Evolutionary conservation across 2,329 filamentous ascomycete genomes (phyloP).

Genomic region (Pseudophaeomoniella oleicola): DNA sequence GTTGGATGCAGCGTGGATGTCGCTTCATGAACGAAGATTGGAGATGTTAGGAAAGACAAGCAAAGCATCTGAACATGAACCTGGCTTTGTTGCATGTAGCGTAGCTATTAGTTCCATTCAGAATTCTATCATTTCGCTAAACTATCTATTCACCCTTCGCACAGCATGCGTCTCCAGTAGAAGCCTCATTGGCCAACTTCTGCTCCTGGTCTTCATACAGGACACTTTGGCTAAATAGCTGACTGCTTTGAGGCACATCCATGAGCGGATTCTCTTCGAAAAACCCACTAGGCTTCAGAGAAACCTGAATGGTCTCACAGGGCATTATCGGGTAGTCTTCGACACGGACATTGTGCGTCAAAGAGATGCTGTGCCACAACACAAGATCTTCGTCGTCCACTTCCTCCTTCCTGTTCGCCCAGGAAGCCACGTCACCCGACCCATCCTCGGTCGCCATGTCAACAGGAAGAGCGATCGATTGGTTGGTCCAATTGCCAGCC

Average conservation of each 20-base stretch:
- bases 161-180: conserved; percentile 1
- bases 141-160: no score
- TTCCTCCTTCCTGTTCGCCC: conserved; percentile 16
- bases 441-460: neutral
- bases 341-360: conserved; percentile 30
- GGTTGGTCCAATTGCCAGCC: conserved; percentile 40
- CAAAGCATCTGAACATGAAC: no score
- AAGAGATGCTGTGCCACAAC: conserved; percentile 28
- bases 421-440: neutral
- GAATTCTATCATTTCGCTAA: no score
- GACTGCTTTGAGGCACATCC: conserved; percentile 24
- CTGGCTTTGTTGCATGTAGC: no score
- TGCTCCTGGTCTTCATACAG: conserved; percentile 9
- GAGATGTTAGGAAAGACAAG: no score
- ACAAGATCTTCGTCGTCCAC: conserved; percentile 28
- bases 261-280: conserved; percentile 33
- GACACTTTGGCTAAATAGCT: conserved; percentile 17
- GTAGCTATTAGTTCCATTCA: no score
- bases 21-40: no score
- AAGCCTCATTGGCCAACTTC: conserved; percentile 1
- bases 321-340: conserved; percentile 53
- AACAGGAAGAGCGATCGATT: conserved; percentile 23
- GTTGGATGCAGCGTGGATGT: no score
- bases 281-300: conserved; percentile 33
- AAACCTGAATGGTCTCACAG: conserved; percentile 33